These are phyloP conservation scores for Fusarium verrucosum DNA, from an alignment of 2,329 filamentous ascomycete genomes.

Conservation along the genomic window DNA sequence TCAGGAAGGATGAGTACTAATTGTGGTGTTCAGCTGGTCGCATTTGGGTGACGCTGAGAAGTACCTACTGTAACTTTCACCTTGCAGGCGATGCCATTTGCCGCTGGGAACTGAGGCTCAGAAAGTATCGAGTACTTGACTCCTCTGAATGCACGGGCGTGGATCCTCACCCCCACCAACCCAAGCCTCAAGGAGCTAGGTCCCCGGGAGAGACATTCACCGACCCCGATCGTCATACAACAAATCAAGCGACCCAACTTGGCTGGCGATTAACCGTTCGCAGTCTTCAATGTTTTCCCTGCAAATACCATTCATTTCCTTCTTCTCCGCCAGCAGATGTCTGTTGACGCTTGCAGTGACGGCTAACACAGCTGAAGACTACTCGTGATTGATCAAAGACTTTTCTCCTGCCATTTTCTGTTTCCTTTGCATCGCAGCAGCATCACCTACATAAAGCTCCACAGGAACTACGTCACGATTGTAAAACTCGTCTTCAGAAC, in stretches of 20 bases:
- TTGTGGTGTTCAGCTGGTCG: constrained; percentile 19
- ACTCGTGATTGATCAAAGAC: constrained; percentile 13
- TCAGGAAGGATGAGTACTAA: constrained; percentile 11
- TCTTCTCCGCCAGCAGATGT: constrained; percentile 12
- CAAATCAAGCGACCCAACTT: constrained; percentile 22
- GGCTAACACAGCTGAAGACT: constrained; percentile 21
- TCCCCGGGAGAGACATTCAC: constrained; percentile 35
- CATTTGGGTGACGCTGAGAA: background rate
- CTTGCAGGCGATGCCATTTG: too few species aligned
- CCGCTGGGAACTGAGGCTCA: background rate
- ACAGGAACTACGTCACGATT: constrained; percentile 25
- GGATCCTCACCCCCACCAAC: constrained; percentile 7
- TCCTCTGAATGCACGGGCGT: constrained; percentile 1
- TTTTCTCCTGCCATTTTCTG: constrained; percentile 2
- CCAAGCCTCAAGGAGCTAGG: constrained; percentile 31
- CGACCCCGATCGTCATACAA: constrained; percentile 32
- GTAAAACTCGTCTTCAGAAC: constrained; percentile 7
- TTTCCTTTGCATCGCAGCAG: background rate
- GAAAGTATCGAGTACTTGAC: constrained; percentile 12
- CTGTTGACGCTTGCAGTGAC: constrained; percentile 24
- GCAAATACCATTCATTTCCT: constrained; percentile 1
- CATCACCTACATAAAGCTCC: background rate
- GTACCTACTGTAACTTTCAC: too few species aligned
- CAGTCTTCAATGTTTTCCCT: constrained; percentile 12
- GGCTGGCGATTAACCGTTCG: constrained; percentile 13